Conservation (phyloP, 208 protist genomes). For the Trypanosoma vivax region DNA sequence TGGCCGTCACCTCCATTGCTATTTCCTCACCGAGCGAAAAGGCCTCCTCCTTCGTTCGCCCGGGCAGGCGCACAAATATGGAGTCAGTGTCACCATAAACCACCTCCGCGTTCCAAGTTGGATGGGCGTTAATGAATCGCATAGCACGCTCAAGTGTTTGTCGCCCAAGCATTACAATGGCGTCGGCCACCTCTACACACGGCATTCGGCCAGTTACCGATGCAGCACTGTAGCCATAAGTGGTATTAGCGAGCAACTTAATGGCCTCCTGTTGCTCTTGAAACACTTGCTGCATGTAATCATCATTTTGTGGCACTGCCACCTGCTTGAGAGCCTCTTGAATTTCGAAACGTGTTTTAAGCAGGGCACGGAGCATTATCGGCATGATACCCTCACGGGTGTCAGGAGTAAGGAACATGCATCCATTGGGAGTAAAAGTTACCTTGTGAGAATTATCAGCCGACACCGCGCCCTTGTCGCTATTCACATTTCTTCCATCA, state of each 20-base stretch:
- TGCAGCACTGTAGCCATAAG: conserved; percentile 99
- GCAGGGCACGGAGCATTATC: conserved; percentile 61
- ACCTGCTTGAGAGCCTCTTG: conserved; percentile 68
- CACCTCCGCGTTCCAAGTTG: conserved; percentile 92
- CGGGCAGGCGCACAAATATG: conserved; percentile 93
- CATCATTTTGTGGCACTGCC: conserved; percentile 37
- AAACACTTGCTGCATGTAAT: conserved; percentile 55
- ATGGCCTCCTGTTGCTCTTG: conserved; percentile 97
- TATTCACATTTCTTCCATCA: conserved; percentile 70
- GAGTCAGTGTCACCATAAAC: conserved; percentile 99
- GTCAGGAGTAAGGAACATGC: conserved; percentile 57
- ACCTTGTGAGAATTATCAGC: conserved; percentile 73
- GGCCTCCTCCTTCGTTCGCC: conserved; percentile 49
- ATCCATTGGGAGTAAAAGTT: conserved; percentile 65
- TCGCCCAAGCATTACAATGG: conserved; percentile 97
- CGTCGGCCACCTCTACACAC: conserved; percentile 93
- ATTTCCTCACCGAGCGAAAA: conserved; percentile 68
- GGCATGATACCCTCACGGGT: conserved; percentile 66
- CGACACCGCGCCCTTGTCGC: not conserved
- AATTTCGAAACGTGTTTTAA: conserved; percentile 79
- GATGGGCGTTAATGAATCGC: conserved; percentile 91
- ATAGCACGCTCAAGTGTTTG: conserved; percentile 98
- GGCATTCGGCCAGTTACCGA: conserved; percentile 97
- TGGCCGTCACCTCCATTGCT: conserved; percentile 88
- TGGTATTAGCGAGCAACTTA: conserved; percentile 99